Base-by-base conservation (phyloP, 139 green algal species). In the Nannochloris sp. region DNA sequence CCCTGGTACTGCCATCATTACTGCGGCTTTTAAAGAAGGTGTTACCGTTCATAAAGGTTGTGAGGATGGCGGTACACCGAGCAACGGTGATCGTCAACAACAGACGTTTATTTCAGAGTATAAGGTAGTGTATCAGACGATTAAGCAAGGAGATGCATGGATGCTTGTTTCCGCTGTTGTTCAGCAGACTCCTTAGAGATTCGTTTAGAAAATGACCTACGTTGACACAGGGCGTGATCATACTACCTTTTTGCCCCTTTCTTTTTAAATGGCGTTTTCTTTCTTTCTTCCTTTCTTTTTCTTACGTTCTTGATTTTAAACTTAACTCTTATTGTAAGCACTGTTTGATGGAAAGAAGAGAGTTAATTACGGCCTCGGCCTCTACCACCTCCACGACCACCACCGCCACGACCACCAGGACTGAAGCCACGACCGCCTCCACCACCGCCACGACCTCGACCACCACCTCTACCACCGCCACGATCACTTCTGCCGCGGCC, bases 1-100 rank as follows among this genome's bases (percentile, higher is more conserved):
- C 23, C 31, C 54, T 2, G 37, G 44, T 27, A 56, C 47, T 3
- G 54, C 45, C 0, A 14, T 4, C 10, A 55, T 78, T 14, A 65
- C 33, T 8, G 64, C 71, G 0, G 48, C 39, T 19, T 57, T 78
- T n/a, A 38, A 42, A 4, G 71, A 78, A 64, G 30, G 45, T 6
- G 58, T 72, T 36, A 35, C 37, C 51, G 39, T 64, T 19, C 48
- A 73, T 39, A 39, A 65, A 19, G 47, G 64, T n/a, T 19, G 19
- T 19, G 42, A 32, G n/a, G n/a, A n/a, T n/a, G n/a, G n/a, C n/a
- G n/a, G n/a, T n/a, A n/a, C n/a, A 13, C 33, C 13, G 35, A 24
- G 10, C 15, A 19, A 51, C 19, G 42, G 42, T 27, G 19, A 51
- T 19, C 19, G 19, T 51, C 19, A 51, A 19, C 42, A 19, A 19